phyloP scores from a whole-genome alignment of 164 flowering plant species.

The Saururus chinensis region DNA sequence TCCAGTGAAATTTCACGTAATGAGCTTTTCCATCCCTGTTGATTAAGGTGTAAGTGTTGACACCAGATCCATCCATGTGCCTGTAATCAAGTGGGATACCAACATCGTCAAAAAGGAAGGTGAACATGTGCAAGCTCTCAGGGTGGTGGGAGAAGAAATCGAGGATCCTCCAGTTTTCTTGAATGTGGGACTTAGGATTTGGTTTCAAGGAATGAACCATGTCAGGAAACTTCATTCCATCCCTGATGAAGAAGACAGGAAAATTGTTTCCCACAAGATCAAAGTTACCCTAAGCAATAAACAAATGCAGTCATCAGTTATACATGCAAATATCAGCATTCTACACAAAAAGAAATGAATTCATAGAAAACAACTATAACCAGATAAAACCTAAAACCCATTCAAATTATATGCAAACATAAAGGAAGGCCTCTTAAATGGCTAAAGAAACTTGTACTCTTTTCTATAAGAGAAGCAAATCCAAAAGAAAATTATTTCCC shows the following conservation, averaged over 20 bases:
- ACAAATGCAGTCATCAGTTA: background rate
- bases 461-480: too few relatives aligned
- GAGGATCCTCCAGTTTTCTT: conserved; percentile 73
- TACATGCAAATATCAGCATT: background rate
- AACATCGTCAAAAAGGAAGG: conserved; percentile 80
- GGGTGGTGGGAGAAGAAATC: conserved; percentile 92
- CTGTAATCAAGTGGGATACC: conserved; percentile 91
- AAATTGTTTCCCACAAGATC: conserved; percentile 83
- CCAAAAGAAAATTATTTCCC: too few relatives aligned
- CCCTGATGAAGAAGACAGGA: conserved; percentile 77
- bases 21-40: conserved; percentile 72
- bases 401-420: background rate
- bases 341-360: background rate
- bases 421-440: background rate
- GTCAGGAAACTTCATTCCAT: conserved; percentile 82
- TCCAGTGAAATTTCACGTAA: conserved; percentile 97
- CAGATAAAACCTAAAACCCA: background rate
- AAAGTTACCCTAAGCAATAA: conserved; percentile 45
- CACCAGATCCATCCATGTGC: conserved; percentile 98
- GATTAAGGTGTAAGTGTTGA: conserved; percentile 73
- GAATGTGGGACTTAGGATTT: conserved; percentile 79
- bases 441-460: too few relatives aligned
- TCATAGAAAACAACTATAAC: too few relatives aligned
- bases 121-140: conserved; percentile 86
- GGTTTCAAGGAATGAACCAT: conserved; percentile 81